Evolutionary conservation across 148 eudicot genomes (phyloP).

Genomic region (Fagopyrum tataricum): DNA sequence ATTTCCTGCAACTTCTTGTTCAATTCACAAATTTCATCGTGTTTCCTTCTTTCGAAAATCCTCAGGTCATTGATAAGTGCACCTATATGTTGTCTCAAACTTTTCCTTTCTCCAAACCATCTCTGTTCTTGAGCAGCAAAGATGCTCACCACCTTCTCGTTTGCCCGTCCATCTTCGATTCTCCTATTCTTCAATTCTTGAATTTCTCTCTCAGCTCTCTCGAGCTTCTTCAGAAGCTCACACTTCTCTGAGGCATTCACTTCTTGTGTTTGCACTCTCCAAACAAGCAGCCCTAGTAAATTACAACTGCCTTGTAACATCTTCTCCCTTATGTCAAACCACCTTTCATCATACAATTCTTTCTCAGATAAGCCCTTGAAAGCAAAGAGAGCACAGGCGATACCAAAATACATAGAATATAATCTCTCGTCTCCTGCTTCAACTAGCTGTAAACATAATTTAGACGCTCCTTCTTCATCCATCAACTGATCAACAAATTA

Average conservation of each 20-base stretch:
- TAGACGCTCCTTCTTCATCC: constrained; percentile 44
- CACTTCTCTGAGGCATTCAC: constrained; percentile 17
- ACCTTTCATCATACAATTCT: constrained; percentile 27
- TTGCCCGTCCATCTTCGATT: constrained; percentile 83
- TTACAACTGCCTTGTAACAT: constrained; percentile 60
- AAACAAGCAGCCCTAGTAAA: constrained; percentile 61
- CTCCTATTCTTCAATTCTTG: constrained; percentile 51
- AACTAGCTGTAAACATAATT: constrained; percentile 22
- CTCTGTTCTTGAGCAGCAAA: constrained; percentile 73
- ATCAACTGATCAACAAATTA: constrained; percentile 26
- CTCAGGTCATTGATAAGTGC: constrained; percentile 51
- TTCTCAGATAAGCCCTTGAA: constrained; percentile 35
- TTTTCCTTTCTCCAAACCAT: constrained; percentile 71
- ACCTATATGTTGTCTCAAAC: constrained; percentile 53
- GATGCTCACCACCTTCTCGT: constrained; percentile 81
- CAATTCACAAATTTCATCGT: constrained; percentile 38
- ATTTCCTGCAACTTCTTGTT: constrained; percentile 45
- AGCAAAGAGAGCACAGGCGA: constrained; percentile 67
- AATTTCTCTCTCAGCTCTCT: constrained; percentile 39
- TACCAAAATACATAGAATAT: constrained; percentile 64
- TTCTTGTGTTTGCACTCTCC: constrained; percentile 43
- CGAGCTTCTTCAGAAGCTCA: constrained; percentile 46
- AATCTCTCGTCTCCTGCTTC: constrained; percentile 45
- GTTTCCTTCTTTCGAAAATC: constrained; percentile 36
- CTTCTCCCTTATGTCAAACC: constrained; percentile 41